phyloP scores from a whole-genome alignment of 129 eudicot species.

The Escallonia rubra region DNA sequence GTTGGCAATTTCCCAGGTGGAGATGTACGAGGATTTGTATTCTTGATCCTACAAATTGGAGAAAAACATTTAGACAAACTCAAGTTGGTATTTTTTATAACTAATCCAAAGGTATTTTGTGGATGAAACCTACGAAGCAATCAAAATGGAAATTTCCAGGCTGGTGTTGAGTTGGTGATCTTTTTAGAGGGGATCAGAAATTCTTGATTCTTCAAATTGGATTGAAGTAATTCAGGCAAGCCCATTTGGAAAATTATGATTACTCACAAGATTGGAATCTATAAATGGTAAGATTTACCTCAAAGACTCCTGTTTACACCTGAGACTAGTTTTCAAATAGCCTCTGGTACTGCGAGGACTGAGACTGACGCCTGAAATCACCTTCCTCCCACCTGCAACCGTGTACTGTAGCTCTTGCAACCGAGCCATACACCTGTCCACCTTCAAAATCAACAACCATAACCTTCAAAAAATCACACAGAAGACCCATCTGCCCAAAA shows the following conservation, averaged over 20 bases:
- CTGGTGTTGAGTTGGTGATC: no score
- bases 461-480: not conserved
- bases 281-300: conserved; percentile 33
- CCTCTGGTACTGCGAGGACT: conserved; percentile 75
- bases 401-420: conserved; percentile 89
- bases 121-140: not conserved
- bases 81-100: not conserved
- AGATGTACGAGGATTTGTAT: conserved; percentile 49
- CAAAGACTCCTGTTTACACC: conserved; percentile 76
- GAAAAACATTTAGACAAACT: conserved; percentile 4
- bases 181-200: no score
- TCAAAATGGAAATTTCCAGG: not conserved
- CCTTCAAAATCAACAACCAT: conserved; percentile 37
- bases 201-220: no score
- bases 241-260: no score
- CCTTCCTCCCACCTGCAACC: conserved; percentile 71
- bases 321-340: conserved; percentile 53
- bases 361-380: conserved; percentile 52
- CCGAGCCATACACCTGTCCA: conserved; percentile 92
- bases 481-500: not conserved
- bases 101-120: not conserved
- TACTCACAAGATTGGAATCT: no score
- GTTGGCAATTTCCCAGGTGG: conserved; percentile 73
- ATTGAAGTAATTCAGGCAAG: no score
- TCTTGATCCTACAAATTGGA: conserved; percentile 44